A percentile compares a stretch with the other conserved stretches of the same genome.
These are phyloP conservation scores for Nitzschia sp. DNA, from an alignment of 108 stramenopile species.

Conservation along the genomic window DNA sequence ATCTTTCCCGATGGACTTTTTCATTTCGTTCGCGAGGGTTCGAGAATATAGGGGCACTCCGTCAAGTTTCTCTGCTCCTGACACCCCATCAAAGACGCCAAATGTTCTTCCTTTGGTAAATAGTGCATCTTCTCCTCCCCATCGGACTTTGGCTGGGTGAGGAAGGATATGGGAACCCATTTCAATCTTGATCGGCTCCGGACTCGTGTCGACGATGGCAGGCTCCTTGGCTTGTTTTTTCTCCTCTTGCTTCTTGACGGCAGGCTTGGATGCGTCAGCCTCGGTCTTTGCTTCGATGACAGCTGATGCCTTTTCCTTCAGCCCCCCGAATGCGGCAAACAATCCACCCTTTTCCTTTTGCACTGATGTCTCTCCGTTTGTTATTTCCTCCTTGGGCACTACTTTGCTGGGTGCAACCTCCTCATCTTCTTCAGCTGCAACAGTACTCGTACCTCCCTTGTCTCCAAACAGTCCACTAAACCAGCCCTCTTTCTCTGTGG, in stretches of 20 bases:
- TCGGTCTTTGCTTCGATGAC: not conserved
- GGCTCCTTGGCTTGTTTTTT: slow-evolving; percentile 29
- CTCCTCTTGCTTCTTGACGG: slow-evolving; percentile 10
- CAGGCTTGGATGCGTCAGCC: not conserved
- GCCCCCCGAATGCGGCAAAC: not conserved
- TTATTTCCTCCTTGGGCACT: not conserved
- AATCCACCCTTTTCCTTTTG: slow-evolving; percentile 1
- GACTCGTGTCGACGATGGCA: slow-evolving; percentile 9
- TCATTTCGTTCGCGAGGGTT: slow-evolving; percentile 65
- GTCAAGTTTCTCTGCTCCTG: slow-evolving; percentile 74
- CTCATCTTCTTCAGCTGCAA: not conserved
- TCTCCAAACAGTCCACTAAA: slow-evolving; percentile 5
- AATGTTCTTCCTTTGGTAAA: slow-evolving; percentile 72
- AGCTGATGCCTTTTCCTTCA: slow-evolving; percentile 14
- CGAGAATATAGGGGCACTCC: slow-evolving; percentile 78
- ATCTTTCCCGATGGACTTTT: slow-evolving; percentile 34
- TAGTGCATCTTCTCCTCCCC: slow-evolving; percentile 90
- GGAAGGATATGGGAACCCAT: slow-evolving; percentile 67
- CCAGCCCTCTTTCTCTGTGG: slow-evolving; percentile 7
- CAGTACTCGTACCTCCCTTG: not conserved
- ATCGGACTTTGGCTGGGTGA: slow-evolving; percentile 77
- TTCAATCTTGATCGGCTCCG: slow-evolving; percentile 45
- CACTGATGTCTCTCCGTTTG: not conserved
- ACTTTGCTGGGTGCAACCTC: not conserved
- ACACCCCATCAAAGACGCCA: slow-evolving; percentile 90